These are phyloP conservation scores for Euryodendron excelsum DNA, from an alignment of 148 eudicot species.

Conservation along the genomic window DNA sequence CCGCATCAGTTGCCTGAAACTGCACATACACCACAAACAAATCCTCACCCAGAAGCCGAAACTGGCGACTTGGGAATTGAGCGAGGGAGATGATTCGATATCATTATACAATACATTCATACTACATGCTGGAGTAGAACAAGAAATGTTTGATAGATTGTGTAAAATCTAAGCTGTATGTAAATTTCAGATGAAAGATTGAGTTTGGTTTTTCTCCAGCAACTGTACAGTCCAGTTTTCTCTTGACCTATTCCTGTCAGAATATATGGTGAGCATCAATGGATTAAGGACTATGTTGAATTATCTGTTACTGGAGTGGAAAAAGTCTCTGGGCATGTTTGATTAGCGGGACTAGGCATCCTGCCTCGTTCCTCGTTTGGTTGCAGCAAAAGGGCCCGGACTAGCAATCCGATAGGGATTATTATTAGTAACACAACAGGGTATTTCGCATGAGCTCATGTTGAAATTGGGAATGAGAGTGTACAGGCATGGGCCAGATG, in stretches of 20 bases:
- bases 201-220: neutral
- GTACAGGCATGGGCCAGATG: neutral
- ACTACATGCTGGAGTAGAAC: neutral
- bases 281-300: neutral
- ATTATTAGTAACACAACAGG: too few species aligned
- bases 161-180: neutral
- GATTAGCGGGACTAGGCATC: too few species aligned
- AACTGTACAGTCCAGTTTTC: neutral
- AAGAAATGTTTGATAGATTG: neutral
- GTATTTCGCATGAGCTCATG: neutral
- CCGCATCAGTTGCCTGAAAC: constrained; percentile 26
- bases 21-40: constrained; percentile 12
- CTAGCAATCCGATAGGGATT: too few species aligned
- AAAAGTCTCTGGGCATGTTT: too few species aligned
- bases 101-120: neutral
- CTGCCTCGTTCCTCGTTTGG: too few species aligned
- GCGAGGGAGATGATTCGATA: constrained; percentile 10
- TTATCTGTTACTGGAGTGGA: neutral
- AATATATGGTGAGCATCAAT: too few species aligned
- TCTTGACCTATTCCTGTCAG: neutral
- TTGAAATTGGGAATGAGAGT: neutral
- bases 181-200: neutral
- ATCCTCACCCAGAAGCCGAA: constrained; percentile 12
- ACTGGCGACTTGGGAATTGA: neutral
- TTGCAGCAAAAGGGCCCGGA: too few species aligned